A percentile compares a stretch with the other conserved stretches of the same genome.
Conservation (phyloP, 2,329 filamentous ascomycete genomes). For the Aspergillus ochraceus region DNA sequence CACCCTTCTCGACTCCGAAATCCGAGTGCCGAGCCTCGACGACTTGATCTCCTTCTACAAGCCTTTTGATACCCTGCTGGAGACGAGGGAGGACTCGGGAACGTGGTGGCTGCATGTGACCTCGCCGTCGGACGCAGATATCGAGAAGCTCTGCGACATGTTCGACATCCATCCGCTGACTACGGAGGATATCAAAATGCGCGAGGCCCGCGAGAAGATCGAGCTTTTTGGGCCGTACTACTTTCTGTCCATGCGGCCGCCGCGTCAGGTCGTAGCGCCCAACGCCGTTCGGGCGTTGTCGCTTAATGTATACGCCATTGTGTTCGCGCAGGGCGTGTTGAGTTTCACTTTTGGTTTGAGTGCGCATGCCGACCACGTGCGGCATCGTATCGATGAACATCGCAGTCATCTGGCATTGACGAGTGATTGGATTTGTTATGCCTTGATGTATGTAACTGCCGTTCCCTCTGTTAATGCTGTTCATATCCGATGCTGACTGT, state of each 20-base stretch:
- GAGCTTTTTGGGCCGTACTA: constrained; percentile 97
- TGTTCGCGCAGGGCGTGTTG: constrained; percentile 87
- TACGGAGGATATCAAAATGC: constrained; percentile 87
- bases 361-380: constrained; percentile 79
- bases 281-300: constrained; percentile 79
- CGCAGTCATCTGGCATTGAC: constrained; percentile 90
- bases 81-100: constrained; percentile 58
- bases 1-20: constrained; percentile 82
- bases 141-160: constrained; percentile 82
- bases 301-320: constrained; percentile 89
- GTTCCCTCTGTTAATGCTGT: neutral
- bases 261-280: constrained; percentile 72
- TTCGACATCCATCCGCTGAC: constrained; percentile 95
- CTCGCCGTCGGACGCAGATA: constrained; percentile 80
- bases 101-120: constrained; percentile 98
- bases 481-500: neutral
- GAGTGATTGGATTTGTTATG: constrained; percentile 97
- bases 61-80: constrained; percentile 64
- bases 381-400: constrained; percentile 81
- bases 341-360: constrained; percentile 88
- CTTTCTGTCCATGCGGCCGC: constrained; percentile 90
- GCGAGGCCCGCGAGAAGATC: constrained; percentile 93
- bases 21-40: constrained; percentile 80
- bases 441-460: constrained; percentile 69
- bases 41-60: constrained; percentile 82